Conservation (phyloP, 2,329 filamentous ascomycete genomes). For the Cercospora beticola region DNA sequence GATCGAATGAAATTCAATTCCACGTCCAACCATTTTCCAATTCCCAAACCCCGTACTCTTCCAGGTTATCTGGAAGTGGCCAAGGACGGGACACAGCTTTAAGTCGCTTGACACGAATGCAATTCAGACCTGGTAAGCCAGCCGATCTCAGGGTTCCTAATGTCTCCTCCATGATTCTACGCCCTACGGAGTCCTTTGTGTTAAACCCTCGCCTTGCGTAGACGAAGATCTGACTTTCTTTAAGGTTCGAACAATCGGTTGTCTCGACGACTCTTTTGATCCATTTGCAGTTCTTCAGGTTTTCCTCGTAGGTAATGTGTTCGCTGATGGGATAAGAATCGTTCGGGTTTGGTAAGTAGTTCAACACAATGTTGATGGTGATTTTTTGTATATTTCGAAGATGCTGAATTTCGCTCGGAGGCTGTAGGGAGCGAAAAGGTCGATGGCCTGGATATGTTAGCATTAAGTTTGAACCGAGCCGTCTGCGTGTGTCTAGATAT, state of each 20-base stretch:
- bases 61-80: background rate
- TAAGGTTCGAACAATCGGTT: background rate
- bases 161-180: background rate
- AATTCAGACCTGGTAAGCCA: background rate
- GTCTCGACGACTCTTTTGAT: background rate
- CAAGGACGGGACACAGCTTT: background rate
- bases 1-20: background rate
- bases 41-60: background rate
- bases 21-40: background rate
- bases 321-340: too few species aligned
- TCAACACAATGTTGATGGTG: background rate
- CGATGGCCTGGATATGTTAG: background rate
- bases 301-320: too few species aligned
- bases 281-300: too few species aligned
- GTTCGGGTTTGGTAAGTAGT: background rate
- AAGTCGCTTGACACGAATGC: background rate
- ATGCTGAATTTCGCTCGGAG: background rate
- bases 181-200: background rate
- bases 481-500: background rate
- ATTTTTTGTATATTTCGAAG: background rate
- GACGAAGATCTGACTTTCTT: background rate
- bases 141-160: background rate
- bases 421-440: background rate
- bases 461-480: background rate
- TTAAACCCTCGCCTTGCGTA: background rate